Evolutionary conservation across 352 stramenopile genomes (phyloP).

Genomic region (Phytophthora constricta): DNA sequence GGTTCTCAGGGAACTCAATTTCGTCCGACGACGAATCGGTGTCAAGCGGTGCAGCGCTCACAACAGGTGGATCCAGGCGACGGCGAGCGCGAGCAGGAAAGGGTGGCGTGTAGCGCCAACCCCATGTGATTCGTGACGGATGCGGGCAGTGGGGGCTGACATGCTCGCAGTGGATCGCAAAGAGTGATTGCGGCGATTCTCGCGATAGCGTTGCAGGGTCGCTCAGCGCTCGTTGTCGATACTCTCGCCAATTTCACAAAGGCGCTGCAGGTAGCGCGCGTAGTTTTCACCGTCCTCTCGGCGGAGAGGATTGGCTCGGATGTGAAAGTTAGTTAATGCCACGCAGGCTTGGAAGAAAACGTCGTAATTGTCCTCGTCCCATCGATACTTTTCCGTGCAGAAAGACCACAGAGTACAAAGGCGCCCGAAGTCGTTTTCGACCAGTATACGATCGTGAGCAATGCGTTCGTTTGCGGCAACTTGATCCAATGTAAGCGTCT

Average conservation of each 20-base stretch:
- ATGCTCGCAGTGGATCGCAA: no score
- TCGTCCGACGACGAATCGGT: no score
- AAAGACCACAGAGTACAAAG: constrained; percentile 26
- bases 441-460: constrained; percentile 29
- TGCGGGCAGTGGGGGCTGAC: no score
- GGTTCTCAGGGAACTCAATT: no score
- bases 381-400: constrained; percentile 24
- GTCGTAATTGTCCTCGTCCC: constrained; percentile 27
- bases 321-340: constrained; percentile 34
- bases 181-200: no score
- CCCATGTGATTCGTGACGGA: no score
- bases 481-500: constrained; percentile 6
- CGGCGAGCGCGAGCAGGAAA: no score
- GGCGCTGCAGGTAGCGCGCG: constrained; percentile 8
- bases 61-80: no score
- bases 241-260: constrained; percentile 3
- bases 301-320: constrained; percentile 16
- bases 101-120: no score
- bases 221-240: background rate
- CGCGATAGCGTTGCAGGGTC: no score
- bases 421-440: constrained; percentile 30
- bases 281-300: constrained; percentile 23
- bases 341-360: constrained; percentile 17
- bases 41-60: no score
- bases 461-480: constrained; percentile 21